A percentile compares a stretch with the other conserved stretches of the same genome.
Evolutionary conservation across 2,329 filamentous ascomycete species (phyloP).

Genomic region (Periconia sp.): DNA sequence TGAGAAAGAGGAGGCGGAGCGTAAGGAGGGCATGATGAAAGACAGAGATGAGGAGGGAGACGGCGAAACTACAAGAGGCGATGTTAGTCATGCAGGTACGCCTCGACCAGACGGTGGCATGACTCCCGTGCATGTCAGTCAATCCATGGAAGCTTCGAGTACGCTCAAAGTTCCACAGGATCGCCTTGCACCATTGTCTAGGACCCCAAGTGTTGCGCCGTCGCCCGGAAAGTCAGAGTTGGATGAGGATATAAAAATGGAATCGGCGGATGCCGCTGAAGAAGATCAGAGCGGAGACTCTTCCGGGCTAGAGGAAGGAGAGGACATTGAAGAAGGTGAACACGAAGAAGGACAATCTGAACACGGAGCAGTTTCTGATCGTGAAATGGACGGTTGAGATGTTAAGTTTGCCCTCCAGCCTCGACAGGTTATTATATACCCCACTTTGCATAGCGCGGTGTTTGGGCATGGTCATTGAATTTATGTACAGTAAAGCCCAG

Average conservation of each 20-base stretch:
- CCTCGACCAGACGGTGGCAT: constrained; percentile 46
- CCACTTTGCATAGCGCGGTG: constrained; percentile 38
- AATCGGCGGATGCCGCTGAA: constrained; percentile 22
- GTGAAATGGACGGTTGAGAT: constrained; percentile 26
- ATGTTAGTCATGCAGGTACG: constrained; percentile 48
- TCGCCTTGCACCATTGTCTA: constrained; percentile 33
- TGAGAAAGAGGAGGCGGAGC: constrained; percentile 92
- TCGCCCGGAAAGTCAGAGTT: constrained; percentile 28
- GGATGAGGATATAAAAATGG: constrained; percentile 36
- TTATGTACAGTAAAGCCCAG: constrained; percentile 4
- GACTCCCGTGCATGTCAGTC: constrained; percentile 43
- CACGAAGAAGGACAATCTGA: constrained; percentile 25
- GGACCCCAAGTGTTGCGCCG: constrained; percentile 25
- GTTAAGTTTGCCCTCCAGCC: not conserved
- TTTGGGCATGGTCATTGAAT: constrained; percentile 15
- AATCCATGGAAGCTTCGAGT: constrained; percentile 30
- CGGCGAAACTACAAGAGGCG: constrained; percentile 39
- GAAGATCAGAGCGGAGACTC: constrained; percentile 34
- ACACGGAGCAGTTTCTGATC: constrained; percentile 13
- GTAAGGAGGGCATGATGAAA: constrained; percentile 68
- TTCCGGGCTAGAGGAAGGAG: constrained; percentile 35
- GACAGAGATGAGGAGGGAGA: constrained; percentile 45
- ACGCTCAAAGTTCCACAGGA: constrained; percentile 34
- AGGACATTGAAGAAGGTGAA: constrained; percentile 34
- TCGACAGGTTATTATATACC: constrained; percentile 7